These are phyloP conservation scores for Globisporangium middletonii DNA, from an alignment of 352 stramenopile species.

Conservation along the genomic window DNA sequence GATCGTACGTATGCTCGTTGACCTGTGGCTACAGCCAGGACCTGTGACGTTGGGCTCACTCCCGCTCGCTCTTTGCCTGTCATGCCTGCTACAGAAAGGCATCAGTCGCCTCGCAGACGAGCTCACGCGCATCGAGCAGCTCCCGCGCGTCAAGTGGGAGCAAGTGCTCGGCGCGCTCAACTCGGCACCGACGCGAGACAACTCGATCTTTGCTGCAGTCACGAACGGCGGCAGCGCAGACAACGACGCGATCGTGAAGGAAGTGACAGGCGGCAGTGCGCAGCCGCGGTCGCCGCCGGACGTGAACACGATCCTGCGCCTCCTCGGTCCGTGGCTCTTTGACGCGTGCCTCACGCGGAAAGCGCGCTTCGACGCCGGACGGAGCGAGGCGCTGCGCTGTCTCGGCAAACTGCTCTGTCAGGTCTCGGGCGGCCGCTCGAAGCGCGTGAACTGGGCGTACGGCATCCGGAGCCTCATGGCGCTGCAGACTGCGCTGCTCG, in stretches of 20 bases:
- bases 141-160: slow-evolving; percentile 67
- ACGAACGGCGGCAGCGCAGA: slow-evolving; percentile 24
- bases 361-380: slow-evolving; percentile 55
- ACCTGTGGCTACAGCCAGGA: background rate
- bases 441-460: slow-evolving; percentile 79
- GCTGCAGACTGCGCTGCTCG: slow-evolving; percentile 67
- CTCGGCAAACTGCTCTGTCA: slow-evolving; percentile 70
- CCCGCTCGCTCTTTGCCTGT: background rate
- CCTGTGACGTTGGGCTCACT: too few relatives aligned
- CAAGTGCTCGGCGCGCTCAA: slow-evolving; percentile 64
- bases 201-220: slow-evolving; percentile 38
- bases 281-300: slow-evolving; percentile 67
- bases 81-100: slow-evolving; percentile 40
- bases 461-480: slow-evolving; percentile 81
- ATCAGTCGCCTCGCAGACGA: slow-evolving; percentile 74
- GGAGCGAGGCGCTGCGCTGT: slow-evolving; percentile 71
- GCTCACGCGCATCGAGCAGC: slow-evolving; percentile 59
- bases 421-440: slow-evolving; percentile 62
- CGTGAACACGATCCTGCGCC: slow-evolving; percentile 74
- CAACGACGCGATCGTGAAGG: slow-evolving; percentile 16
- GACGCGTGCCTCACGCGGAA: slow-evolving; percentile 76
- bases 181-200: slow-evolving; percentile 35
- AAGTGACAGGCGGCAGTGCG: slow-evolving; percentile 15
- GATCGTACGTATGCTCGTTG: too few relatives aligned
- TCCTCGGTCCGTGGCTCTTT: slow-evolving; percentile 83